A percentile compares a stretch with the other conserved stretches of the same genome.
Conservation (phyloP, 139 green algal genomes). For the Zygnema circumcarinatum region DNA sequence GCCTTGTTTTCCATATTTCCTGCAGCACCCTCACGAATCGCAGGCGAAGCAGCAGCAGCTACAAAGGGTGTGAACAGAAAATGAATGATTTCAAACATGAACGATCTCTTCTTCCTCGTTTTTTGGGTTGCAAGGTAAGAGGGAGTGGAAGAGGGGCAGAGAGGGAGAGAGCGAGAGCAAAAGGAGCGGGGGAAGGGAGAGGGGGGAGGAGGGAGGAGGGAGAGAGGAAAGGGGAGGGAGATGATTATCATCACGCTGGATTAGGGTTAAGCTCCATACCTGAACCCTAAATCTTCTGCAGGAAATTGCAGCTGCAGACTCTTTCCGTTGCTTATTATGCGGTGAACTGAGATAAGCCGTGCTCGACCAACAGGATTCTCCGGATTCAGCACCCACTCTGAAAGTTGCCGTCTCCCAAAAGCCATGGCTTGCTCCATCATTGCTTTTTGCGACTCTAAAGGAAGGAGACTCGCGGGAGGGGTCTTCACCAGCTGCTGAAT, state of each 20-base stretch:
- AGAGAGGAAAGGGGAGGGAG: background rate
- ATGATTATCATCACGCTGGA: too few species aligned
- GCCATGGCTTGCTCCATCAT: constrained; percentile 36
- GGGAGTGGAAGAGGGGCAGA: too few species aligned
- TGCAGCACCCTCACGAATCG: too few species aligned
- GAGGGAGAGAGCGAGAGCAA: too few species aligned
- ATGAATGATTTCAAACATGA: too few species aligned
- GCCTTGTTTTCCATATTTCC: too few species aligned
- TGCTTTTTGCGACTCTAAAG: background rate
- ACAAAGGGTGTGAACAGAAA: too few species aligned
- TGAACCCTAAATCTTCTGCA: constrained; percentile 87
- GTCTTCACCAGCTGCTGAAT: constrained; percentile 15
- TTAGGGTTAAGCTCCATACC: constrained; percentile 73
- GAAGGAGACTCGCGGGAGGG: constrained; percentile 34
- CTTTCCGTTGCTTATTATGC: constrained; percentile 72
- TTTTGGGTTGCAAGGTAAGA: too few species aligned
- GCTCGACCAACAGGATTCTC: constrained; percentile 34
- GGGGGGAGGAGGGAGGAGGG: background rate
- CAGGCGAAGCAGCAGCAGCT: too few species aligned
- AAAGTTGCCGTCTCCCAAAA: constrained; percentile 23
- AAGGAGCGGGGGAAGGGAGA: background rate
- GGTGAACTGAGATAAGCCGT: constrained; percentile 58
- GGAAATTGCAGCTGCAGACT: constrained; percentile 90
- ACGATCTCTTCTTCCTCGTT: too few species aligned
- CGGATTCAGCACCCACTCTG: constrained; percentile 27